Percentiles rank a stretch among this genome's conserved stretches.
phyloP scores from a whole-genome alignment of 1,284 basidiomycete genomes.

The Naganishia sp. region DNA sequence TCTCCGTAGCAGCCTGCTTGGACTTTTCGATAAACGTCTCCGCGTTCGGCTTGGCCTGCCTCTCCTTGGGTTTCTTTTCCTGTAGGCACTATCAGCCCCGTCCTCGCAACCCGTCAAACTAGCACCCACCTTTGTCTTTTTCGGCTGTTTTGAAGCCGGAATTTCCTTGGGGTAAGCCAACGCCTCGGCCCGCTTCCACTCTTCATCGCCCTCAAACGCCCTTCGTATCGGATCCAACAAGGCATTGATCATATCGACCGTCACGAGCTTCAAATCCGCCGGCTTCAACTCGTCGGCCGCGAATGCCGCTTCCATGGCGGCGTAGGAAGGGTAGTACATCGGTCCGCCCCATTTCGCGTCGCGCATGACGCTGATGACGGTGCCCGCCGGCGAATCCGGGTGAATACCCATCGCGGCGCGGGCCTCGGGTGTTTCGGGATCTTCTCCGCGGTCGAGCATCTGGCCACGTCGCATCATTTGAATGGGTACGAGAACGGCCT shows the following conservation, averaged over 20 bases:
- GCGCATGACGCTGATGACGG: constrained; percentile 76
- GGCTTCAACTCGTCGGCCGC: constrained; percentile 78
- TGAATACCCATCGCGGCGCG: constrained; percentile 61
- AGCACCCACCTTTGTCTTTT: constrained; percentile 32
- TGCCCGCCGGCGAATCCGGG: constrained; percentile 72
- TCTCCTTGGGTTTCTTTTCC: constrained; percentile 29
- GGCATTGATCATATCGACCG: constrained; percentile 74
- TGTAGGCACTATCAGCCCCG: not conserved
- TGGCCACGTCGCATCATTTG: constrained; percentile 70
- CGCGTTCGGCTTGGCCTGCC: constrained; percentile 16
- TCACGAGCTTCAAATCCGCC: constrained; percentile 81
- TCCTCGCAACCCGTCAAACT: not conserved
- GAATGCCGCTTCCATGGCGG: constrained; percentile 75
- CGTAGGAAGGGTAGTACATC: constrained; percentile 71
- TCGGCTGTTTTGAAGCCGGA: constrained; percentile 22
- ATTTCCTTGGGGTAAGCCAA: constrained; percentile 71
- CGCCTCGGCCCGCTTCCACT: constrained; percentile 77
- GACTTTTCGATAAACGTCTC: constrained; percentile 27
- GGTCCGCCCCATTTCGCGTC: constrained; percentile 82
- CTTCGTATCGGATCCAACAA: constrained; percentile 80
- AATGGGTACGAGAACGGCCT: constrained; percentile 87
- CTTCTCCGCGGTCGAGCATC: constrained; percentile 44
- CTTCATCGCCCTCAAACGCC: constrained; percentile 71
- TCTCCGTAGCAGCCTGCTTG: constrained; percentile 29
- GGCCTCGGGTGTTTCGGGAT: constrained; percentile 37